phyloP scores from a whole-genome alignment of 495 filamentous ascomycete species.

The Daldinia grandis region DNA sequence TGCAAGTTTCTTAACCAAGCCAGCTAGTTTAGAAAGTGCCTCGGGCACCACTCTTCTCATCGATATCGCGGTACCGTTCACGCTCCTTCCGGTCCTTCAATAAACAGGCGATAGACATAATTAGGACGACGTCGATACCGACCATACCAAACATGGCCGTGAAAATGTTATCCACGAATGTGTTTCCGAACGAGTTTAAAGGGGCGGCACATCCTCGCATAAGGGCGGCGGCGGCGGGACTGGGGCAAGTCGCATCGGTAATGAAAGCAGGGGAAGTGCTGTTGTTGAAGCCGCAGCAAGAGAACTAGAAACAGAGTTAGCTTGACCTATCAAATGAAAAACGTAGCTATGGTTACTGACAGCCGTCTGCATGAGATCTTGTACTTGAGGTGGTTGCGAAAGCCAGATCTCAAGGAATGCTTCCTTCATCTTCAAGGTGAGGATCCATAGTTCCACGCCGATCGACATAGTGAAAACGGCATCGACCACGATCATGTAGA shows the following conservation, averaged over 20 bases:
- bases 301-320: constrained; percentile 60
- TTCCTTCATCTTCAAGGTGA: constrained; percentile 68
- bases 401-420: constrained; percentile 65
- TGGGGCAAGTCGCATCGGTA: constrained; percentile 67
- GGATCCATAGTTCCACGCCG: constrained; percentile 73
- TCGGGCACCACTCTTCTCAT: constrained; percentile 69
- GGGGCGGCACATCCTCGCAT: constrained; percentile 70
- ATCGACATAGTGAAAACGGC: constrained; percentile 69
- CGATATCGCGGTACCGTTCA: constrained; percentile 73
- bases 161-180: constrained; percentile 75
- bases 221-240: constrained; percentile 68
- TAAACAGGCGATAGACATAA: constrained; percentile 73
- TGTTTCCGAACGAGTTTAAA: constrained; percentile 70
- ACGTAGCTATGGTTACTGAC: constrained; percentile 51
- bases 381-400: constrained; percentile 57
- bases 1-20: constrained; percentile 3
- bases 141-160: constrained; percentile 80
- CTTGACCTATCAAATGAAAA: neutral
- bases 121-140: constrained; percentile 67
- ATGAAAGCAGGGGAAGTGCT: constrained; percentile 70
- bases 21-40: constrained; percentile 47
- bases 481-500: constrained; percentile 67
- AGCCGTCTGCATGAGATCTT: constrained; percentile 70
- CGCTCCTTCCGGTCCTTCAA: constrained; percentile 77
- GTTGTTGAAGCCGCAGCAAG: constrained; percentile 79